Conservation (phyloP, 306 rosid species). For the Sphenostylis stenocarpa region DNA sequence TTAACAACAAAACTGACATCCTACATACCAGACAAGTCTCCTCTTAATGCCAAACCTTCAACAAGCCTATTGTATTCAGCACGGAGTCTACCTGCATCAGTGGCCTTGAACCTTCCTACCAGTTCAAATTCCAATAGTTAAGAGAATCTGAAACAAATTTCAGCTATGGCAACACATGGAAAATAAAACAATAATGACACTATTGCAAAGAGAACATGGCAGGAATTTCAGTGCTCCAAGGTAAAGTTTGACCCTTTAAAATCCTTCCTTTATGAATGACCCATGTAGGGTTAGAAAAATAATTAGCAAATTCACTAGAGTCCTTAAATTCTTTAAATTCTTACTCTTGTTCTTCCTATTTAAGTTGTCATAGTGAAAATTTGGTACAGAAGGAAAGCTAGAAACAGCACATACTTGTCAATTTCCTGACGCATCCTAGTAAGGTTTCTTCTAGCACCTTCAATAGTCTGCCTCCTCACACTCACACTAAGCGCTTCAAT, state of each 20-base stretch:
- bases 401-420: slow-evolving; percentile 65
- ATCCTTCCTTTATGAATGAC: slow-evolving; percentile 14
- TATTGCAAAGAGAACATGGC: neutral
- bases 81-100: slow-evolving; percentile 93
- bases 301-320: slow-evolving; percentile 8
- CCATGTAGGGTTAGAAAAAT: neutral
- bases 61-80: slow-evolving; percentile 91
- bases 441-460: slow-evolving; percentile 92
- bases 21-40: slow-evolving; percentile 73
- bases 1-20: neutral
- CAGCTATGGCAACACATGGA: slow-evolving; percentile 17
- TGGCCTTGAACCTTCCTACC: slow-evolving; percentile 99
- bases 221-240: neutral
- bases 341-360: neutral
- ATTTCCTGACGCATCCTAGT: slow-evolving; percentile 81
- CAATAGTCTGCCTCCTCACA: slow-evolving; percentile 95
- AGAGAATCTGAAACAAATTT: slow-evolving; percentile 46
- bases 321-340: neutral
- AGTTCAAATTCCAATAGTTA: slow-evolving; percentile 66
- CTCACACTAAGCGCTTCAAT: slow-evolving; percentile 97
- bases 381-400: slow-evolving; percentile 11
- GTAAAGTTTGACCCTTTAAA: neutral
- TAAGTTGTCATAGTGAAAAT: neutral
- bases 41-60: slow-evolving; percentile 93
- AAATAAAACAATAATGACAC: slow-evolving; percentile 17